Evolutionary conservation across 2,329 filamentous ascomycete species (phyloP).

Genomic region (Teratosphaeriaceae sp.): DNA sequence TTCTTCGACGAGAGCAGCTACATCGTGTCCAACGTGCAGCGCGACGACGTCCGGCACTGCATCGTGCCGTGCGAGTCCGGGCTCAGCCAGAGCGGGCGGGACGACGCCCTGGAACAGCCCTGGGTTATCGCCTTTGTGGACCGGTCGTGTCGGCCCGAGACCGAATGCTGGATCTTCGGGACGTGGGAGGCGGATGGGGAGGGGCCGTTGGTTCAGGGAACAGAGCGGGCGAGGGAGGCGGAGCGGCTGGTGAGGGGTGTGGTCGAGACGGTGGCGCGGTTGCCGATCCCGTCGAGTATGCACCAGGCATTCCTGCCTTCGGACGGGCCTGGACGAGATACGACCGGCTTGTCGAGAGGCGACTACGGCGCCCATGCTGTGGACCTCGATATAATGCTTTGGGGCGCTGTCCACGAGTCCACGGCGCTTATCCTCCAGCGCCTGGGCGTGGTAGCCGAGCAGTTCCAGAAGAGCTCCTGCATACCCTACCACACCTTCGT

Average conservation of each 20-base stretch:
- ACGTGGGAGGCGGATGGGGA: slow-evolving; percentile 19
- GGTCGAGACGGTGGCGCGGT: slow-evolving; percentile 10
- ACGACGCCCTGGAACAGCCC: slow-evolving; percentile 1
- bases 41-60: background rate
- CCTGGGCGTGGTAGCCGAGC: slow-evolving; percentile 15
- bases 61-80: background rate
- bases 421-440: slow-evolving; percentile 18
- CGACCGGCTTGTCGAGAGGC: slow-evolving; percentile 11
- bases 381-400: slow-evolving; percentile 20
- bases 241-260: slow-evolving; percentile 7
- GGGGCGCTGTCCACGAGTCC: slow-evolving; percentile 25
- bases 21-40: slow-evolving; percentile 31
- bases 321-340: slow-evolving; percentile 3
- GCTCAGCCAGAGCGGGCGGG: background rate
- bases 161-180: slow-evolving; percentile 57
- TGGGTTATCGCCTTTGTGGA: slow-evolving; percentile 58
- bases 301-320: slow-evolving; percentile 9
- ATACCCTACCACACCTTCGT: slow-evolving; percentile 22
- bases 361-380: slow-evolving; percentile 17
- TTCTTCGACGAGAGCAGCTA: slow-evolving; percentile 34
- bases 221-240: background rate
- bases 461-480: slow-evolving; percentile 11
- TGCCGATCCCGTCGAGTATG: slow-evolving; percentile 7
- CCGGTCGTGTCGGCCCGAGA: slow-evolving; percentile 54
- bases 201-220: background rate